phyloP scores from a whole-genome alignment of 169 alveolate species.

The Cryptosporidium meleagridis region DNA sequence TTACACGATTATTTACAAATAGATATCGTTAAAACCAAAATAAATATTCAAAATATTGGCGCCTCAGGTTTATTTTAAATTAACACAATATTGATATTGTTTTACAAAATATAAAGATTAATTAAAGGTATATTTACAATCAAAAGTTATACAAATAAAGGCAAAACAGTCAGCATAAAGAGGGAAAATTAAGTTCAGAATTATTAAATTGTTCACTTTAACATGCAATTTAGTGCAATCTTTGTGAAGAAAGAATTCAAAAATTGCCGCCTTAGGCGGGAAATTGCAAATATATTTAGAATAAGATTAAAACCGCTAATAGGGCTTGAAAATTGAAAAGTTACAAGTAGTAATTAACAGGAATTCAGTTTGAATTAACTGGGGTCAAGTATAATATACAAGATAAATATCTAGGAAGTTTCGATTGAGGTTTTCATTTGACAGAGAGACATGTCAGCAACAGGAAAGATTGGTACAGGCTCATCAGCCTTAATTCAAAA shows the following conservation, averaged over 20 bases:
- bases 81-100: not conserved
- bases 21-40: not conserved
- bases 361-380: not conserved
- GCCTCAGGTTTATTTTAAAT: not conserved
- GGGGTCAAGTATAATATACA: not conserved
- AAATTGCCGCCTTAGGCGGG: constrained; percentile 1
- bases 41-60: not conserved
- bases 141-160: not conserved
- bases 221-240: not conserved
- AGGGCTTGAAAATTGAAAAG: not conserved
- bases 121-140: no score
- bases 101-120: not conserved
- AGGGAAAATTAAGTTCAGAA: not conserved
- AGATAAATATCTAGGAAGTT: not conserved
- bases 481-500: constrained; percentile 67
- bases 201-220: not conserved
- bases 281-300: not conserved
- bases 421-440: not conserved
- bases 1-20: not conserved
- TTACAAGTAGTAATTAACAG: not conserved
- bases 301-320: not conserved
- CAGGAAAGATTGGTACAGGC: constrained; percentile 55
- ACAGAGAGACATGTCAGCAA: constrained; percentile 33
- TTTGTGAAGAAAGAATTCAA: not conserved
- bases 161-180: not conserved